These are phyloP conservation scores for Populus hybrid DNA, from an alignment of 441 rosid species.

Conservation along the genomic window DNA sequence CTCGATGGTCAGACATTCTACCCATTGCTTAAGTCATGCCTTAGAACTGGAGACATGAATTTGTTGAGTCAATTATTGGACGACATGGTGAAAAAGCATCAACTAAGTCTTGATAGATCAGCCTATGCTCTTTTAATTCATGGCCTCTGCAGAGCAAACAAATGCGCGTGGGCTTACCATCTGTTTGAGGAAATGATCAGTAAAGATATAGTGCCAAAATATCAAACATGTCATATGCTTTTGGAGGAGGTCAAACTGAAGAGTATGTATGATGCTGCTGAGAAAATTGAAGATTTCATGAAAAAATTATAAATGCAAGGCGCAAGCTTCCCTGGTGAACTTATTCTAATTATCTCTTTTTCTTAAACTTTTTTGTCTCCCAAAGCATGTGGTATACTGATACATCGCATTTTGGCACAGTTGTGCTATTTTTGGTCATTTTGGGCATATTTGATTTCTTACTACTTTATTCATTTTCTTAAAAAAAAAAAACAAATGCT, in stretches of 20 bases:
- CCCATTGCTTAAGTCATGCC: slow-evolving; percentile 65
- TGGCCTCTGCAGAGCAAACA: slow-evolving; percentile 60
- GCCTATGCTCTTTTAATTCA: slow-evolving; percentile 73
- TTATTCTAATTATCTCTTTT: not conserved
- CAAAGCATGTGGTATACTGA: not conserved
- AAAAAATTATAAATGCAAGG: slow-evolving; percentile 33
- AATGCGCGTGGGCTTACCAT: slow-evolving; percentile 61
- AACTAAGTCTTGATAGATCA: slow-evolving; percentile 70
- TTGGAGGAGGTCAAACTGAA: slow-evolving; percentile 57
- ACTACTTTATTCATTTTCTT: not conserved
- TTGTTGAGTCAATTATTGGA: slow-evolving; percentile 54
- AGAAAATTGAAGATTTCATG: slow-evolving; percentile 52
- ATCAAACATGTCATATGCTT: slow-evolving; percentile 59
- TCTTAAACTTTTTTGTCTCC: not conserved
- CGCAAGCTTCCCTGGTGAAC: not conserved
- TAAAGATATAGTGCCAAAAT: slow-evolving; percentile 56
- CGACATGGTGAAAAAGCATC: slow-evolving; percentile 69
- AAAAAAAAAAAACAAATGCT: too few species aligned
- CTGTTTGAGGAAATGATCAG: slow-evolving; percentile 73
- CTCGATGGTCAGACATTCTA: slow-evolving; percentile 73
- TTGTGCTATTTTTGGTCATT: not conserved
- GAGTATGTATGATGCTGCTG: slow-evolving; percentile 46
- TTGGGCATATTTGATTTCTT: not conserved
- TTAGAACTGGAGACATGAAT: slow-evolving; percentile 57
- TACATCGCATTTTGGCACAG: not conserved